Base-by-base conservation (phyloP, 2,329 filamentous ascomycete genomes). In the Stachybotrys chlorohalonatus region DNA sequence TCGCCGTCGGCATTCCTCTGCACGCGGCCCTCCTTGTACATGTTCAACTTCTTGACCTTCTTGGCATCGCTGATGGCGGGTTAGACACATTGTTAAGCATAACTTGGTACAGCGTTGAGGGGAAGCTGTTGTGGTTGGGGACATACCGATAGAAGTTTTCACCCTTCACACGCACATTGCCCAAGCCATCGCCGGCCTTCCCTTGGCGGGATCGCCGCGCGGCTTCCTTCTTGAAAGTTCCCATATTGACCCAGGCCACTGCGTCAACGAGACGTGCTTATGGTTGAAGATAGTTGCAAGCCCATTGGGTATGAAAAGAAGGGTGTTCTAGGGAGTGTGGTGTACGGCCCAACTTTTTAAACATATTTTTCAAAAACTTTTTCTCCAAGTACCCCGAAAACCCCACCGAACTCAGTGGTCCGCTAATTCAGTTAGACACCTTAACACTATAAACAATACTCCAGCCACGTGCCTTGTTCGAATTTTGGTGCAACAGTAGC, bases 91-190 rank as follows among this genome's bases (percentile, higher is more conserved):
- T 24, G 4, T 24, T 4, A 24, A 24, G 24, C 24, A 24, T 24
- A 24, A 4, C 24, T 24, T 24, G 24, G 24, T 24, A 24, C 24
- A 24, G 54, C 53, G 49, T 16, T 53, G 56, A 36, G 61, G 57
- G 24, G 24, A 4, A 24, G 24, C 24, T 4, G 24, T 24, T 2
- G 24, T 24, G 24, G 24, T 24, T 24, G 51, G 6, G n/a, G 52
- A 58, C 78, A 61, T 76, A 87, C 80, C 89, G 85, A 78, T 97
- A 97, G 77, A 97, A 99, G 78, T 97, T 97, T 80, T 97, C 93
- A 75, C 94, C 94, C 77, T 99, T 99, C 64, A 85, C 80, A 66
- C 86, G 90, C 67, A 97, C 89, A 75, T 97, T 97, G 65, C 76
- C 85, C 83, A 96, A 90, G 70, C 90, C 90, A 83, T 94, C 87